Base-by-base conservation (phyloP, 768 basidiomycete genomes). In the Cantharellus cinnabarinus region DNA sequence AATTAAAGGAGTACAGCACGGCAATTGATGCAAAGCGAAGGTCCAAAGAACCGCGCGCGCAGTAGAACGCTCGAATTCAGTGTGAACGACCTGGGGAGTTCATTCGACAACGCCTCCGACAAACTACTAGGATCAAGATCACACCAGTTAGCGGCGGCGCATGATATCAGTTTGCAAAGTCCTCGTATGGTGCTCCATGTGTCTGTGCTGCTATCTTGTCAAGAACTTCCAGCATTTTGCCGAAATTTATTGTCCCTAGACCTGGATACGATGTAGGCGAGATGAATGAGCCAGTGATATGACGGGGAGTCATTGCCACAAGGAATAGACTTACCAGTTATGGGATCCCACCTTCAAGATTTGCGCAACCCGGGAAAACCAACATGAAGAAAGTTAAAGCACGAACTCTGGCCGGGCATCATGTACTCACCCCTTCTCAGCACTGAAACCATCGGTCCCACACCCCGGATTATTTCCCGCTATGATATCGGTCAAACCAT, bases 391-490 rank as follows among this genome's bases (percentile, higher is more conserved):
- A 14, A 10, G 35, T 14, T 10, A 10, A 37, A 37, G 7, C 10
- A 55, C 7, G 14, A 35, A 38, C 20, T 55, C 42, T 39, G 39
- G 4, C 39, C 50, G 48, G 51, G 20, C 20, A 29, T 29, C 59
- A 37, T 50, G 59, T 42, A 53, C 59, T 53, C 59, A 60, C 7
- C 59, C 59, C 15, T 41, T 41, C n/a, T 39, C 42, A 20, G 59
- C 42, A 7, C n/a, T 57, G 59, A 60, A 60, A 38, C 59, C 59
- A 5, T 29, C 39, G 5, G 59, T 60, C 5, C 59, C 59, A 38
- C 59, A 60, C 4, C 59, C 59, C 4, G 59, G 59, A 48, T 60
- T 60, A 42, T 44, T 60, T 34, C 59, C 59, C 4, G 34, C 37
- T 3, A 41, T 56, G 41, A 60, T 60, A 50, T 60, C 59, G 56